Conservation (phyloP, 1,284 basidiomycete species). For the Boletus sp. region DNA sequence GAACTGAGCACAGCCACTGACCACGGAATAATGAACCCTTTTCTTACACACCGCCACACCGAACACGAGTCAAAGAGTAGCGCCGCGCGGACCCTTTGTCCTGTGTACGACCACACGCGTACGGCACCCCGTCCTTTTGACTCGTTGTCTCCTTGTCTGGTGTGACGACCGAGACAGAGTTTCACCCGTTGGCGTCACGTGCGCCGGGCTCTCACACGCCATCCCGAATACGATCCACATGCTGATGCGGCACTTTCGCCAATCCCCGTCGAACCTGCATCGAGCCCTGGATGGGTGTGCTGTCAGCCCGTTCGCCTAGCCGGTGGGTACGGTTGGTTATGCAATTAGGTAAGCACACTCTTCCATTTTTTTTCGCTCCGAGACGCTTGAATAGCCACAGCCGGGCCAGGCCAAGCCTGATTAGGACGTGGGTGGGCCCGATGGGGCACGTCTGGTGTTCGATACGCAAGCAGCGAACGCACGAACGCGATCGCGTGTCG, state of each 20-base stretch:
- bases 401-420: constrained; percentile 18
- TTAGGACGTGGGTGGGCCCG: constrained; percentile 18
- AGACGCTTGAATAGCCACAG: constrained; percentile 26
- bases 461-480: constrained; percentile 25
- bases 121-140: too few species aligned
- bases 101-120: constrained; percentile 4
- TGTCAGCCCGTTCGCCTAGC: constrained; percentile 27
- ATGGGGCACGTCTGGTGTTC: constrained; percentile 29
- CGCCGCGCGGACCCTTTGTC: constrained; percentile 25
- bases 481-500: constrained; percentile 23
- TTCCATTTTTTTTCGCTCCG: constrained; percentile 35
- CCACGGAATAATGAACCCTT: constrained; percentile 12
- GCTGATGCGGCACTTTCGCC: constrained; percentile 10
- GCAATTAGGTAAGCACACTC: constrained; percentile 29
- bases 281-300: constrained; percentile 18
- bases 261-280: constrained; percentile 35
- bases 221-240: constrained; percentile 12
- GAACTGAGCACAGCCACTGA: not conserved
- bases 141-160: constrained; percentile 18
- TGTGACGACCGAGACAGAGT: constrained; percentile 16
- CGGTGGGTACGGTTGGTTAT: constrained; percentile 14
- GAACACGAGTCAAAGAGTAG: not conserved
- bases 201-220: not conserved
- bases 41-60: constrained; percentile 13
- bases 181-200: not conserved